These are phyloP conservation scores for Clonostachys rhizophaga DNA, from an alignment of 2,329 filamentous ascomycete genomes.

Conservation along the genomic window DNA sequence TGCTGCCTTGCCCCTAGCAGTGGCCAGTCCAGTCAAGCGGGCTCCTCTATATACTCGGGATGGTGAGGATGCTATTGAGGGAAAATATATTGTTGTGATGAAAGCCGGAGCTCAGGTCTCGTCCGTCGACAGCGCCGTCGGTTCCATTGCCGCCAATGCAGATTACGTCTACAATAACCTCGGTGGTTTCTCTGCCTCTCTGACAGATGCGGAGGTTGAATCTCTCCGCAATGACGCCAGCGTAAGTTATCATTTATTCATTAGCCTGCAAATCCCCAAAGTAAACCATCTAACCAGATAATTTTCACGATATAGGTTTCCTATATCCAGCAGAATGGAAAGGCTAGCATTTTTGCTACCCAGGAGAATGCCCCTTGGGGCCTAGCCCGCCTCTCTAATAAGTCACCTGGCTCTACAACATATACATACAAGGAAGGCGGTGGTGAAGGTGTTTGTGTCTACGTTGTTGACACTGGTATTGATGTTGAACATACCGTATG, in stretches of 20 bases:
- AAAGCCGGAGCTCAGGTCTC: slow-evolving; percentile 7
- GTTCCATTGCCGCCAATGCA: slow-evolving; percentile 8
- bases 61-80: slow-evolving; percentile 8
- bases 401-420: slow-evolving; percentile 9
- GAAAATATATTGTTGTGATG: slow-evolving; percentile 19
- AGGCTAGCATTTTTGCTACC: slow-evolving; percentile 16
- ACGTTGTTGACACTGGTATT: slow-evolving; percentile 37
- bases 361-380: slow-evolving; percentile 30
- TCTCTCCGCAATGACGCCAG: slow-evolving; percentile 10
- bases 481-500: slow-evolving; percentile 21
- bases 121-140: slow-evolving; percentile 7
- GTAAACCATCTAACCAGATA: neutral
- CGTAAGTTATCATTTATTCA: slow-evolving; percentile 3
- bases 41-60: neutral
- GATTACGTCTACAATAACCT: slow-evolving; percentile 13
- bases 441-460: slow-evolving; percentile 28
- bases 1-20: slow-evolving; percentile 20
- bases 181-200: slow-evolving; percentile 13
- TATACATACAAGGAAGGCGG: slow-evolving; percentile 26
- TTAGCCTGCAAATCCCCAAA: neutral
- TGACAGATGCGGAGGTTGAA: slow-evolving; percentile 10
- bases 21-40: slow-evolving; percentile 7
- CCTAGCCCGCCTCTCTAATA: slow-evolving; percentile 24
- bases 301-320: slow-evolving; percentile 12
- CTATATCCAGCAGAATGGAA: slow-evolving; percentile 28